phyloP scores from a whole-genome alignment of 1,139 yeast genomes.

The Geotrichum histeridarum region DNA sequence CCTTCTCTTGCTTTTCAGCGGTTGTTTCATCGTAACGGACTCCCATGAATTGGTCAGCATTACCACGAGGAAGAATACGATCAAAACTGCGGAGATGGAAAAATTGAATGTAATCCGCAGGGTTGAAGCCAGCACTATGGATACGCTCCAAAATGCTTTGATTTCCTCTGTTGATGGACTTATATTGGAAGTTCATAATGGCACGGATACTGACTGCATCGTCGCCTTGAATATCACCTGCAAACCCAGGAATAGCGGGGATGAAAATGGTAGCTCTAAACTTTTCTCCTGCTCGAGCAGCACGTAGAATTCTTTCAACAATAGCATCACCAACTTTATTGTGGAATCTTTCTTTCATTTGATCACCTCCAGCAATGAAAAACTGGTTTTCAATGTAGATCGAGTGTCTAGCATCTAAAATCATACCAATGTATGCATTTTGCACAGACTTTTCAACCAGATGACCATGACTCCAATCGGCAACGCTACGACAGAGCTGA shows the following conservation, averaged over 20 bases:
- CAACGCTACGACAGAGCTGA: conserved; percentile 19
- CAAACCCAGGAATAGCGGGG: conserved; percentile 23
- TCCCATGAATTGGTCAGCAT: conserved; percentile 2
- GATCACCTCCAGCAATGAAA: conserved; percentile 21
- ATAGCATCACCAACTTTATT: conserved; percentile 22
- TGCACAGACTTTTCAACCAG: conserved; percentile 20
- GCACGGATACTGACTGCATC: conserved; percentile 21
- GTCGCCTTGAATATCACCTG: conserved; percentile 20
- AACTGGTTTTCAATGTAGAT: conserved; percentile 23
- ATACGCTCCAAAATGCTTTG: conserved; percentile 20
- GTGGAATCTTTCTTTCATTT: conserved; percentile 18
- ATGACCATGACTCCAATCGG: conserved; percentile 22
- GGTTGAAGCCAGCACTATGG: conserved; percentile 18
- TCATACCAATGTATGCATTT: conserved; percentile 20
- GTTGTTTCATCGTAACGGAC: conserved; percentile 12
- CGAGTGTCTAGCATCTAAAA: conserved; percentile 20
- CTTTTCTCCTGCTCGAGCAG: conserved; percentile 19
- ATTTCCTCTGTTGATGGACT: conserved; percentile 20
- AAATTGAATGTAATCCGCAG: conserved; percentile 21
- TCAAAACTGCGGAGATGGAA: conserved; percentile 20
- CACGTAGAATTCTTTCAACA: conserved; percentile 20
- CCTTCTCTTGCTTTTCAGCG: conserved; percentile 10
- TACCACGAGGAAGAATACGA: conserved; percentile 15
- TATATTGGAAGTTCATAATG: conserved; percentile 22
- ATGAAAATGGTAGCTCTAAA: conserved; percentile 17